These are phyloP conservation scores for Protomyces macrosporus DNA, from an alignment of 1,139 yeast genomes.

Conservation along the genomic window DNA sequence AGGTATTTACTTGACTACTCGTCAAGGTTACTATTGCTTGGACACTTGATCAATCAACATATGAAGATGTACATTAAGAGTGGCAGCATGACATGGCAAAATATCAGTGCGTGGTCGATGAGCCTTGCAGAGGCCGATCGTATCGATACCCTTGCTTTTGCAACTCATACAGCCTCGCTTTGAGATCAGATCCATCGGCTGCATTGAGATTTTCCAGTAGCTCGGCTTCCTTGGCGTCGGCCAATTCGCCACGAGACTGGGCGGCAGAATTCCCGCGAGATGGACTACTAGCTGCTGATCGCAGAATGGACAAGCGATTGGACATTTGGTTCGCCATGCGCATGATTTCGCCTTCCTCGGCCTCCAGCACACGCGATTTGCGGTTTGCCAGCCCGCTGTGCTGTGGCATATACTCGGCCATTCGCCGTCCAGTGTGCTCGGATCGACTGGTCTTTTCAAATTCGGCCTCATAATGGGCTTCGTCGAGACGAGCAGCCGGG, in stretches of 20 bases:
- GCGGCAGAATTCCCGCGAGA: conserved; percentile 9
- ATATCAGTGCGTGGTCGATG: too few species aligned
- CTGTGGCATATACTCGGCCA: conserved; percentile 5
- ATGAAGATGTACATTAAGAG: too few species aligned
- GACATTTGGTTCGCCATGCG: conserved; percentile 14
- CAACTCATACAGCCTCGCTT: conserved; percentile 8
- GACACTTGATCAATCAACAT: too few species aligned
- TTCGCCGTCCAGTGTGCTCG: conserved; percentile 11
- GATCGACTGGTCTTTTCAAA: not conserved
- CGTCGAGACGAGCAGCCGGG: not conserved
- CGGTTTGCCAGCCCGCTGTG: not conserved
- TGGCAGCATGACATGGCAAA: too few species aligned
- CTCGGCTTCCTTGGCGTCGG: conserved; percentile 6
- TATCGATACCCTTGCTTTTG: conserved; percentile 7
- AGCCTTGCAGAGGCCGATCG: not conserved
- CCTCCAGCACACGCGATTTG: conserved; percentile 16
- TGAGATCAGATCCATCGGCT: conserved; percentile 17
- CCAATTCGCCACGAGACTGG: conserved; percentile 14
- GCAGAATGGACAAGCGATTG: conserved; percentile 8
- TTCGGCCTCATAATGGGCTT: not conserved
- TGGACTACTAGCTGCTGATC: conserved; percentile 13
- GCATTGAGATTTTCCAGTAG: conserved; percentile 12
- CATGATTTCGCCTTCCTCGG: conserved; percentile 23
- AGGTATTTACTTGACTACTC: too few species aligned
- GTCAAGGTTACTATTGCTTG: too few species aligned